Conservation (phyloP, 495 filamentous ascomycete genomes). For the Pyrenopolyporus hunteri region DNA sequence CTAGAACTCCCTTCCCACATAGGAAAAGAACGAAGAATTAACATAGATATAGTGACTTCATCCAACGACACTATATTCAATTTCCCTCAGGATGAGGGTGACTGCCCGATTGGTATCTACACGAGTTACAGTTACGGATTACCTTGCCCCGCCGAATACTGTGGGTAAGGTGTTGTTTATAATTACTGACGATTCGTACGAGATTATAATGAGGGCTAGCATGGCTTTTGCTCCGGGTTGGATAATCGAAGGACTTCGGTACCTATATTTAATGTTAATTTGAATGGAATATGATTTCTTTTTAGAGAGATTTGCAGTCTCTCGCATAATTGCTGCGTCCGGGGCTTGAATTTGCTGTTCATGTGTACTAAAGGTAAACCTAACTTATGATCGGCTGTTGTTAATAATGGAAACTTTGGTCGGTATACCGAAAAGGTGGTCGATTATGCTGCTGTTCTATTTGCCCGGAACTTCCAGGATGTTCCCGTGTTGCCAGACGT, state of each 20-base stretch:
- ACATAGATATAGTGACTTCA: slow-evolving; percentile 18
- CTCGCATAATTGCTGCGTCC: too few species aligned
- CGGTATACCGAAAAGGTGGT: too few species aligned
- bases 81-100: slow-evolving; percentile 9
- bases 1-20: neutral
- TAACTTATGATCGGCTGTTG: too few species aligned
- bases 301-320: too few species aligned
- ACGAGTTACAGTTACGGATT: slow-evolving; percentile 29
- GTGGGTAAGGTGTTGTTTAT: neutral
- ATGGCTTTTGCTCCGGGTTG: too few species aligned
- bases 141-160: slow-evolving; percentile 20
- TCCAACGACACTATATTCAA: slow-evolving; percentile 29
- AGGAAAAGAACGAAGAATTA: neutral
- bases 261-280: too few species aligned
- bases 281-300: too few species aligned
- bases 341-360: too few species aligned
- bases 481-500: too few species aligned
- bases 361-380: too few species aligned
- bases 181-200: neutral
- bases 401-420: too few species aligned
- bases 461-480: neutral
- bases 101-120: slow-evolving; percentile 30
- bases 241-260: too few species aligned
- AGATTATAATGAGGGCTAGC: neutral
- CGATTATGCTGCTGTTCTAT: neutral